Conservation (phyloP, 192 early-diverging fungal genomes). For the Dispira parvispora region DNA sequence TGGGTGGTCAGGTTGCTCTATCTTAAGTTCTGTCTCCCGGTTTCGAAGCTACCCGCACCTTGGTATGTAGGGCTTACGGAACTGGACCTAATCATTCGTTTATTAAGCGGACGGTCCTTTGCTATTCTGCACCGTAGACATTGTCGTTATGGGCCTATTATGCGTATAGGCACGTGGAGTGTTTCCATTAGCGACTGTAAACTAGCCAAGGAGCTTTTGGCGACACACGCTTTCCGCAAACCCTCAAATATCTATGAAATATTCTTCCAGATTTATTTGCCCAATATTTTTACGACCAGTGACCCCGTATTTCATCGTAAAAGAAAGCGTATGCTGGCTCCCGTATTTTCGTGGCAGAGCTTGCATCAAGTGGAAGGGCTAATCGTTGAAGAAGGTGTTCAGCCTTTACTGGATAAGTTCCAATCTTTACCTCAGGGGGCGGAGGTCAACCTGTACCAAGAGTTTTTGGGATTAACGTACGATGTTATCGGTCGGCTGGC, state of each 20-base stretch:
- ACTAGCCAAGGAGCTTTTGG: constrained; percentile 14
- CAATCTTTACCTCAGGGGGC: neutral
- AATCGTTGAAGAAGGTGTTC: constrained; percentile 14
- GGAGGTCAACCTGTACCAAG: neutral
- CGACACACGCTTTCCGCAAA: constrained; percentile 18
- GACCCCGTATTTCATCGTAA: constrained; percentile 19
- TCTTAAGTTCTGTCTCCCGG: too few relatives aligned
- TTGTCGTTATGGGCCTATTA: constrained; percentile 20
- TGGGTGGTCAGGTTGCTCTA: too few relatives aligned
- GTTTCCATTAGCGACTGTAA: constrained; percentile 17
- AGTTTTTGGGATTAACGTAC: neutral
- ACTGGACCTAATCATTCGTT: neutral
- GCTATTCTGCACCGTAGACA: constrained; percentile 15
- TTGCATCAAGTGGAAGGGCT: constrained; percentile 19
- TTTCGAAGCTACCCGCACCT: neutral
- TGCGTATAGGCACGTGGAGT: constrained; percentile 15
- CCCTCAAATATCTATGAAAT: constrained; percentile 14
- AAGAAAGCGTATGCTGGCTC: constrained; percentile 19
- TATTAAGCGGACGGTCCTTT: neutral
- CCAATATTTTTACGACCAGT: constrained; percentile 18
- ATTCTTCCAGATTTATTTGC: constrained; percentile 12
- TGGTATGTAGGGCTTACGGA: neutral
- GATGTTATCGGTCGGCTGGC: constrained; percentile 19
- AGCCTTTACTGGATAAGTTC: neutral
- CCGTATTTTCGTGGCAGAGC: constrained; percentile 15